These are phyloP conservation scores for Ophiobolus disseminans DNA, from an alignment of 2,329 filamentous ascomycete genomes.

Conservation along the genomic window DNA sequence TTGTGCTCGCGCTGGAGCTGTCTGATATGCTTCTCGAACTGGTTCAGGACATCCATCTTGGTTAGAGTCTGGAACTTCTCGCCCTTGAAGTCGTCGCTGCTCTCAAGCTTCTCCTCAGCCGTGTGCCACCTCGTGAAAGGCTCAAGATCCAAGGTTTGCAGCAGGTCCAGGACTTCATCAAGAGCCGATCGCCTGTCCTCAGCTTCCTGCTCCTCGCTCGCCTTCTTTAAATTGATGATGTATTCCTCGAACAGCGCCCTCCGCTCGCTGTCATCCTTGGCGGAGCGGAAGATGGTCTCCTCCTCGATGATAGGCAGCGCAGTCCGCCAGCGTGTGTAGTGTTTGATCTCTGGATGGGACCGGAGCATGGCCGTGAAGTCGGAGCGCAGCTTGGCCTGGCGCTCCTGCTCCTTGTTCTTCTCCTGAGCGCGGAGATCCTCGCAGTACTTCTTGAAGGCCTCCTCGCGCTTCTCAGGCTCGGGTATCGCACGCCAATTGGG, in stretches of 20 bases:
- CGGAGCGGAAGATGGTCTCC: slow-evolving; percentile 93
- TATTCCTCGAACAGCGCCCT: slow-evolving; percentile 95
- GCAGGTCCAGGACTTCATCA: slow-evolving; percentile 78
- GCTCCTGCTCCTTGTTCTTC: slow-evolving; percentile 92
- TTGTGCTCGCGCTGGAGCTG: slow-evolving; percentile 89
- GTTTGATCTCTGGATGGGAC: slow-evolving; percentile 94
- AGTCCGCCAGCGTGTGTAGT: slow-evolving; percentile 97
- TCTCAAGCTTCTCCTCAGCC: slow-evolving; percentile 81
- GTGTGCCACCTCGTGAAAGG: slow-evolving; percentile 95
- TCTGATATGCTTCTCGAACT: slow-evolving; percentile 96
- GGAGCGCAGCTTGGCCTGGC: slow-evolving; percentile 85
- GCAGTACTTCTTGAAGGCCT: slow-evolving; percentile 94
- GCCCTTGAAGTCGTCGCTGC: slow-evolving; percentile 76
- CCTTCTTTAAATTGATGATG: slow-evolving; percentile 80
- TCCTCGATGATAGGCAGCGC: slow-evolving; percentile 92
- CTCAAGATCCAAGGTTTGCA: slow-evolving; percentile 82
- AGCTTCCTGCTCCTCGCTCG: slow-evolving; percentile 77
- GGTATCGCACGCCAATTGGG: slow-evolving; percentile 92
- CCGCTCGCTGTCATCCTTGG: slow-evolving; percentile 84
- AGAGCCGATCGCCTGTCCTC: slow-evolving; percentile 78
- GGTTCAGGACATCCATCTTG: slow-evolving; percentile 87
- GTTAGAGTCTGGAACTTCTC: slow-evolving; percentile 85
- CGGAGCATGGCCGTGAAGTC: slow-evolving; percentile 97
- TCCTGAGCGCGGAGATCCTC: slow-evolving; percentile 89
- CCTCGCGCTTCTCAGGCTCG: slow-evolving; percentile 87